Conservation (phyloP, 2,329 filamentous ascomycete genomes). For the Colletotrichum navitas region DNA sequence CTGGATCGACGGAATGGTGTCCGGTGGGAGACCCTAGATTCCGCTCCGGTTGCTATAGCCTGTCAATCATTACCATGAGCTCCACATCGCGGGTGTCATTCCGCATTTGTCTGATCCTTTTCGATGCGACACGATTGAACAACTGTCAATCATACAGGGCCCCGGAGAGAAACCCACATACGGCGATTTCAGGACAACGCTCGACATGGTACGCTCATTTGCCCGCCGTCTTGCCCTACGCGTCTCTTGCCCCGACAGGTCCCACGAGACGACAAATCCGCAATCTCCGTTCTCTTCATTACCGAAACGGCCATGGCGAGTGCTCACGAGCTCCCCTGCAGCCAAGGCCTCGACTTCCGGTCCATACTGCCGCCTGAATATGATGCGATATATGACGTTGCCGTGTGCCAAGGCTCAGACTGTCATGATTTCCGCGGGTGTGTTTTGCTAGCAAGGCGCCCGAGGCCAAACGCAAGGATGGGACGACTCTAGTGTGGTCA, state of each 20-base stretch:
- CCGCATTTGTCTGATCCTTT: conserved; percentile 38
- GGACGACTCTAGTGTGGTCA: neutral
- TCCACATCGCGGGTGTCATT: conserved; percentile 37
- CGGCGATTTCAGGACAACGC: conserved; percentile 12
- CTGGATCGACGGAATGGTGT: conserved; percentile 15
- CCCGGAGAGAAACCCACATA: conserved; percentile 34
- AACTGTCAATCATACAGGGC: conserved; percentile 18
- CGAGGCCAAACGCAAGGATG: neutral
- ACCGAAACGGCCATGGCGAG: conserved; percentile 33
- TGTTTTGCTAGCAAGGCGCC: neutral
- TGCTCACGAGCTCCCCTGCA: conserved; percentile 17
- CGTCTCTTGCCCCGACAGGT: conserved; percentile 1
- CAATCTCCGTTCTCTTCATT: conserved; percentile 34
- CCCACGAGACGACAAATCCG: conserved; percentile 26
- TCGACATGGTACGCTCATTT: conserved; percentile 1
- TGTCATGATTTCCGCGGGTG: neutral
- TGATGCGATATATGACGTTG: conserved; percentile 20
- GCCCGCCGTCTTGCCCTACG: neutral
- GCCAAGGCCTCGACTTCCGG: conserved; percentile 28
- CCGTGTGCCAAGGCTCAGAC: neutral
- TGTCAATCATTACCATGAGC: conserved; percentile 1
- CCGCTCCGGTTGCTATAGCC: conserved; percentile 14
- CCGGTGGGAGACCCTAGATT: conserved; percentile 2
- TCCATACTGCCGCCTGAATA: conserved; percentile 9
- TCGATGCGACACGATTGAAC: conserved; percentile 31